These are phyloP conservation scores for Lentinula novae-zelandiae DNA, from an alignment of 1,284 basidiomycete genomes.

Conservation along the genomic window DNA sequence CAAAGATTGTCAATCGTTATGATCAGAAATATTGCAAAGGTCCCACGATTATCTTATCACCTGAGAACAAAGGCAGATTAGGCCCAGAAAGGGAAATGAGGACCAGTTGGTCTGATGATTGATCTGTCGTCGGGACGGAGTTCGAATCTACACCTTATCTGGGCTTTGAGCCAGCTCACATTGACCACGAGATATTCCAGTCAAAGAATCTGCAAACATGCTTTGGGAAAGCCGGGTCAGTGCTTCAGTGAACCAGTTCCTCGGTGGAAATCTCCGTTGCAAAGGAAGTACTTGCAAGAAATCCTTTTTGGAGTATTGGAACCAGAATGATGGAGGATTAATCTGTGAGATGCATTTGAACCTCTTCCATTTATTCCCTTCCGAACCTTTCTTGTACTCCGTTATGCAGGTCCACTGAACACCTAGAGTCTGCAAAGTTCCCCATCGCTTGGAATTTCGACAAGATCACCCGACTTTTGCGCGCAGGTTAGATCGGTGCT, in stretches of 20 bases:
- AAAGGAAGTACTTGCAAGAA: background rate
- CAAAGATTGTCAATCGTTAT: background rate
- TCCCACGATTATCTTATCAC: background rate
- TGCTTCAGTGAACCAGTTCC: background rate
- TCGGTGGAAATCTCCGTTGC: constrained; percentile 5
- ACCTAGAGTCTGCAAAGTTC: background rate
- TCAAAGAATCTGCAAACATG: too few relatives aligned
- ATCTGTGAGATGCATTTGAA: constrained; percentile 1
- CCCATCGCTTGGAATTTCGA: background rate
- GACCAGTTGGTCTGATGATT: background rate
- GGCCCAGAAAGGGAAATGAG: background rate
- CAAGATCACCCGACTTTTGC: background rate
- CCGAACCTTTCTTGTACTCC: background rate
- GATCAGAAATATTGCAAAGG: background rate
- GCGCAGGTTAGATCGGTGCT: background rate
- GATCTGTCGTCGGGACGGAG: constrained; percentile 6
- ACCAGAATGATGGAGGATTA: constrained; percentile 1
- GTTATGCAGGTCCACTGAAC: background rate
- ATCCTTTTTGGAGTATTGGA: background rate
- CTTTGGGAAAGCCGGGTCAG: background rate
- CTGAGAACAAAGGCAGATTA: background rate
- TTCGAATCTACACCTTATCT: constrained; percentile 7
- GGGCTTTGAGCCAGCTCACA: background rate
- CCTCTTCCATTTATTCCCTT: background rate
- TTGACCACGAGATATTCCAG: background rate